Evolutionary conservation across 2,329 filamentous ascomycete species (phyloP).

Genomic region (Colletotrichum sp.): DNA sequence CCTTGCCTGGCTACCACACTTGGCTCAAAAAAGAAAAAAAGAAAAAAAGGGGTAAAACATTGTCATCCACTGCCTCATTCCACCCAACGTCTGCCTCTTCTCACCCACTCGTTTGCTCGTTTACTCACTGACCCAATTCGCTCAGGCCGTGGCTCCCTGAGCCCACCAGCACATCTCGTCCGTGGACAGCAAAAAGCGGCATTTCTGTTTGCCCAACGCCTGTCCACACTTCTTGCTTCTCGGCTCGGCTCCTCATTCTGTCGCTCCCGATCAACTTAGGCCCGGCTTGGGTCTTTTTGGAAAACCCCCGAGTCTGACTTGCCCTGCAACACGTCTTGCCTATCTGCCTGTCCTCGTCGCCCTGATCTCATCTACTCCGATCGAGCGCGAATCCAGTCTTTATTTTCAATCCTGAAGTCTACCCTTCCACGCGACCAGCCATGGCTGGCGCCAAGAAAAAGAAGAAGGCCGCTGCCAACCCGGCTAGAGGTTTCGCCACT

Average conservation of each 20-base stretch:
- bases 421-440: not conserved
- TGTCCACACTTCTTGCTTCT: not conserved
- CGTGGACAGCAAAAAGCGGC: not conserved
- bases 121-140: not conserved
- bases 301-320: not conserved
- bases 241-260: slow-evolving; percentile 2
- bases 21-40: not conserved
- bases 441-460: slow-evolving; percentile 85
- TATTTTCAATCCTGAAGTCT: not conserved
- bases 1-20: not conserved
- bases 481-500: slow-evolving; percentile 90
- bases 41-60: not conserved
- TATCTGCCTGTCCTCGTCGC: not conserved
- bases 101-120: not conserved
- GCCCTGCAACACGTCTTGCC: not conserved
- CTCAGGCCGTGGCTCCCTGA: not conserved
- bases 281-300: not conserved
- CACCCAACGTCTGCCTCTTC: not conserved
- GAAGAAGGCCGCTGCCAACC: slow-evolving; percentile 87
- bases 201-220: not conserved
- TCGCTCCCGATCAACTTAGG: not conserved
- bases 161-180: not conserved
- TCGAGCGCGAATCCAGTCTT: not conserved
- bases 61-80: not conserved
- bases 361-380: not conserved